Evolutionary conservation across 176 grass and related monocot genomes (phyloP).

Genomic region (Calamus simplicifolius): DNA sequence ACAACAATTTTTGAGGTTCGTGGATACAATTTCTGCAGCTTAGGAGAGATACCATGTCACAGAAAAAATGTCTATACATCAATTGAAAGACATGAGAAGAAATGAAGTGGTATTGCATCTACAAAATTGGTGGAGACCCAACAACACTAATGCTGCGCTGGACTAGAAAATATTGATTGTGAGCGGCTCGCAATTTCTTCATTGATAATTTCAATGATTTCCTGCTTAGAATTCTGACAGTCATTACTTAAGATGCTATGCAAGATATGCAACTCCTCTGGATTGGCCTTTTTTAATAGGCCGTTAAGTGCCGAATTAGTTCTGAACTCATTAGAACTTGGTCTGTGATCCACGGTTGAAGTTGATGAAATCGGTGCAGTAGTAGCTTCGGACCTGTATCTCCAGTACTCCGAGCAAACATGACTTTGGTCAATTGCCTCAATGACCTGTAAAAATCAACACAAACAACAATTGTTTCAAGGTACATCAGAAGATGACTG

Average conservation of each 20-base stretch:
- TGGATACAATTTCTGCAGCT: too few species aligned
- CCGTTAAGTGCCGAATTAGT: constrained; percentile 29
- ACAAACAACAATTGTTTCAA: too few species aligned
- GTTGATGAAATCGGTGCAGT: background rate
- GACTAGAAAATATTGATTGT: too few species aligned
- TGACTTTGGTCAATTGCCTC: constrained; percentile 42
- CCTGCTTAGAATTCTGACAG: constrained; percentile 13
- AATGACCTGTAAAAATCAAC: constrained; percentile 42
- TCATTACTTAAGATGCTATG: constrained; percentile 40
- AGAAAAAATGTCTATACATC: too few species aligned
- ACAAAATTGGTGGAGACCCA: too few species aligned
- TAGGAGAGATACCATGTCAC: too few species aligned
- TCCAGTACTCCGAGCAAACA: constrained; percentile 78
- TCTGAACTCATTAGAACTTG: background rate
- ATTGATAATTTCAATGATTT: constrained; percentile 29
- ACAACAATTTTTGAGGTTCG: too few species aligned
- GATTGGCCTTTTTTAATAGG: constrained; percentile 66
- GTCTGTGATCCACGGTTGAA: background rate
- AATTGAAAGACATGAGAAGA: too few species aligned
- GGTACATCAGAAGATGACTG: too few species aligned
- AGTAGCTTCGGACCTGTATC: constrained; percentile 13
- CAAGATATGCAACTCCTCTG: constrained; percentile 49
- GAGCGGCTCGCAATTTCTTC: constrained; percentile 21
- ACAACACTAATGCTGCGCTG: too few species aligned
- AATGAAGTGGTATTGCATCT: too few species aligned